Conservation (phyloP, 768 basidiomycete genomes). For the Tephrocybe sp. region DNA sequence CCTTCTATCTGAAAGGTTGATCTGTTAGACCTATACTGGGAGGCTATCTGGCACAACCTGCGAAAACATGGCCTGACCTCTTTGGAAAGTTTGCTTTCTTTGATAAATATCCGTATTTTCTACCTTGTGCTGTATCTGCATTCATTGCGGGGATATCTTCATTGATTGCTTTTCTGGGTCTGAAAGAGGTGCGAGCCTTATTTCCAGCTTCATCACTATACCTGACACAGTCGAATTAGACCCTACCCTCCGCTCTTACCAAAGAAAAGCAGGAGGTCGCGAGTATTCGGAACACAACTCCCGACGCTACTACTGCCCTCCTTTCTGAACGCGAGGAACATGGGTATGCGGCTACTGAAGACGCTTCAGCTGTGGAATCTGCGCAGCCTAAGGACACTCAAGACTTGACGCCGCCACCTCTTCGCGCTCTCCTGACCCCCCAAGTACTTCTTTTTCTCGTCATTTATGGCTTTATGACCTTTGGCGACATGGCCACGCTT, state of each 20-base stretch:
- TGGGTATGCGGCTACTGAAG: conserved; percentile 9
- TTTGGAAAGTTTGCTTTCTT: conserved; percentile 27
- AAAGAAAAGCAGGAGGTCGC: conserved; percentile 7
- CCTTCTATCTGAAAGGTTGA: not conserved
- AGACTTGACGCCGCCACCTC: conserved; percentile 14
- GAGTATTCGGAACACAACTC: conserved; percentile 1
- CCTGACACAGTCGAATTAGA: conserved; percentile 19
- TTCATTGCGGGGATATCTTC: conserved; percentile 18
- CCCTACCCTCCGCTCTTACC: conserved; percentile 25
- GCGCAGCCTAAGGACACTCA: conserved; percentile 4
- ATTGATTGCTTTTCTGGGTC: conserved; percentile 18
- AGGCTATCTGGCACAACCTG: conserved; percentile 29
- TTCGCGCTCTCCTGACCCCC: conserved; percentile 25
- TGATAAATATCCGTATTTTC: conserved; percentile 30
- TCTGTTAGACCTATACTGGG: conserved; percentile 19
- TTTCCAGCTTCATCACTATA: not conserved
- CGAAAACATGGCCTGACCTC: conserved; percentile 24
- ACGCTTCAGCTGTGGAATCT: conserved; percentile 1
- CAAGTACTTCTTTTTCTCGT: conserved; percentile 28
- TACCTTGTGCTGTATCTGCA: conserved; percentile 25
- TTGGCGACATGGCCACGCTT: conserved; percentile 33
- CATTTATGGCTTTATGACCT: conserved; percentile 32
- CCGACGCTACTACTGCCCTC: conserved; percentile 16
- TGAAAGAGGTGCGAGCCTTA: conserved; percentile 23
- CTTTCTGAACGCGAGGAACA: conserved; percentile 4